Conservation (phyloP, 768 basidiomycete genomes). For the Hysterangium stoloniferum region DNA sequence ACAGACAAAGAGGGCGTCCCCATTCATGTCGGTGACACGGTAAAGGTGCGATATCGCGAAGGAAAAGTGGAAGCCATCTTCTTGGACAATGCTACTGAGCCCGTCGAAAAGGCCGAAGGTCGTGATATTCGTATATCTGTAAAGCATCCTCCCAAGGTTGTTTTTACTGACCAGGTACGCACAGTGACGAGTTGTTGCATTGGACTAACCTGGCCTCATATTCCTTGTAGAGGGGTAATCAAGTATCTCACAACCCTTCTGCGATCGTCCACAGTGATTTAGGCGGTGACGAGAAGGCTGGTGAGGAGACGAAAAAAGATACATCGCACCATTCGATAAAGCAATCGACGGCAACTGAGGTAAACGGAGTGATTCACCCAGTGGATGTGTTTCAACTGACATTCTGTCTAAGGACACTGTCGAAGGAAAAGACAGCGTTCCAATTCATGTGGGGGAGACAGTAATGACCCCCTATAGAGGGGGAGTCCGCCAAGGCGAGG, state of each 20-base stretch:
- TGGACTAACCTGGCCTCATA: not conserved
- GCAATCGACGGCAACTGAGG: no score
- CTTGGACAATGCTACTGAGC: not conserved
- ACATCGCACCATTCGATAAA: no score
- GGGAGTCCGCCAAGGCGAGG: not conserved
- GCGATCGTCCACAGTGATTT: no score
- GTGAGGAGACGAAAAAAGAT: no score
- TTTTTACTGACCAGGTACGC: constrained; percentile 3
- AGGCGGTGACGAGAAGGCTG: no score
- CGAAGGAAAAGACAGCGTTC: constrained; percentile 3
- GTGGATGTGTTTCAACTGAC: no score
- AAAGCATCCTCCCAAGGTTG: constrained; percentile 1
- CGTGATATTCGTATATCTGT: constrained; percentile 1
- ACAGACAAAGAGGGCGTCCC: constrained; percentile 4
- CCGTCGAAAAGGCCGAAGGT: not conserved
- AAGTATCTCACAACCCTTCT: constrained; percentile 4
- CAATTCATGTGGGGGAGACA: constrained; percentile 3
- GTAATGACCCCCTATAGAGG: constrained; percentile 6
- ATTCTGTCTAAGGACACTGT: not conserved
- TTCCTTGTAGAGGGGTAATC: constrained; percentile 1
- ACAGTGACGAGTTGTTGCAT: no score
- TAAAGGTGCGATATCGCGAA: not conserved
- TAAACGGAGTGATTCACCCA: no score
- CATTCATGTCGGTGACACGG: constrained; percentile 3
- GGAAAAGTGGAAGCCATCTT: constrained; percentile 1